Percentiles rank a stretch among this genome's conserved stretches.
Evolutionary conservation across 2,329 filamentous ascomycete species (phyloP).

Genomic region (Pestalotiopsis sp.): DNA sequence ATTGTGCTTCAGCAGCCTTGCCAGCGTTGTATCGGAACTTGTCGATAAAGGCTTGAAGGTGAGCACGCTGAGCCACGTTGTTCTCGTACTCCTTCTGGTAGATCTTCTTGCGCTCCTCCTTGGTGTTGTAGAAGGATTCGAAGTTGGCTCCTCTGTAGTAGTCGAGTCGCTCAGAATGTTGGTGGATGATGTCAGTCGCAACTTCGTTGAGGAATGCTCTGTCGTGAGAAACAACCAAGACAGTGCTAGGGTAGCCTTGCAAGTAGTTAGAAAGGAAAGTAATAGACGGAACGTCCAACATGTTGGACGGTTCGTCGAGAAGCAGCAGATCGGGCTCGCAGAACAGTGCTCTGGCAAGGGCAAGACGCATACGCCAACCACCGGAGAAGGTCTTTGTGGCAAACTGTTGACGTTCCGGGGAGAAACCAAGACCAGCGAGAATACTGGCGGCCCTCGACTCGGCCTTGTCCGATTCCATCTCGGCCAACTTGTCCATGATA

Average conservation of each 20-base stretch:
- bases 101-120: slow-evolving; percentile 95
- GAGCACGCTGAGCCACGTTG: slow-evolving; percentile 90
- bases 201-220: slow-evolving; percentile 98
- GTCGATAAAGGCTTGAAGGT: slow-evolving; percentile 97
- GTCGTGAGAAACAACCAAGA: slow-evolving; percentile 97
- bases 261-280: slow-evolving; percentile 97
- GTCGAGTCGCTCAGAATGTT: slow-evolving; percentile 94
- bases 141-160: slow-evolving; percentile 99
- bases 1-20: slow-evolving; percentile 97
- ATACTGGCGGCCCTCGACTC: slow-evolving; percentile 95
- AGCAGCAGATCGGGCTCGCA: slow-evolving; percentile 95
- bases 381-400: slow-evolving; percentile 98
- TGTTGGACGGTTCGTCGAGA: slow-evolving; percentile 99
- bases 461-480: slow-evolving; percentile 99
- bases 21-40: slow-evolving; percentile 99
- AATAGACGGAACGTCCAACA: slow-evolving; percentile 99
- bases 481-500: slow-evolving; percentile 85
- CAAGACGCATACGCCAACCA: slow-evolving; percentile 99
- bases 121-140: slow-evolving; percentile 94
- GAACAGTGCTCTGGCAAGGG: slow-evolving; percentile 91
- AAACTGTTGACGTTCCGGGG: slow-evolving; percentile 84
- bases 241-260: slow-evolving; percentile 89
- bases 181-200: slow-evolving; percentile 98
- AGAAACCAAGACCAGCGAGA: slow-evolving; percentile 95
- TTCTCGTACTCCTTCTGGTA: slow-evolving; percentile 98